Evolutionary conservation across 805 yeast genomes (phyloP), one percentile per base, ranked within the genome.

Genomic region (Wickerhamiella nectarea): DNA sequence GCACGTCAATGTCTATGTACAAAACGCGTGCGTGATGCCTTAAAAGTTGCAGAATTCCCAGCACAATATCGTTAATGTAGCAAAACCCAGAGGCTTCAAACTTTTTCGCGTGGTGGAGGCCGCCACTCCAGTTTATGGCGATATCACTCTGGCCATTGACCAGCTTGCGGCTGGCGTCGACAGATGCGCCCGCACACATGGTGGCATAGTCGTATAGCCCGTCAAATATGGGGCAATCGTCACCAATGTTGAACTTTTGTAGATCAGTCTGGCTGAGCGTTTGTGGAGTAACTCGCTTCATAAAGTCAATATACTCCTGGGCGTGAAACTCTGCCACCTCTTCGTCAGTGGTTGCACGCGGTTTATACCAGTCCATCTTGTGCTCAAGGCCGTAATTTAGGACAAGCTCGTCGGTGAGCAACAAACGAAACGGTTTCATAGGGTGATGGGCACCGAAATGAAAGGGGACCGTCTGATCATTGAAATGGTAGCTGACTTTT

Each of bases 371-470:
- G 57, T 91, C 97, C 95, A 89, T 84, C 51, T 78, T 72, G 55
- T 85, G 85, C 60, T 87, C 84, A 38, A 89, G 65, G 46, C 84
- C 84, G 62, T 91, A 89, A 11, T 80, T 77, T 26, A 80, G 74
- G 42, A 89, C 89, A 48, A 89, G 66, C 59, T 87, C 95, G 63
- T 89, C 96, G 0, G 98, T 89, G 36, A 89, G 71, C 87, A 86
- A 80, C 49, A 91, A 67, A 51, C 98, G 67, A 61, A 87, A 84
- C 12, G 98, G 98, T 60, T 89, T 89, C 98, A 89, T 89, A n/a
- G 98, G 98, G 62, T 89, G 98, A 48, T 77, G 74, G 1, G 83
- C 81, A 14, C 98, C 98, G 60, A 83, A 87, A 56, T 87, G 95
- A 61, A 78, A 87, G 50, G 75, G 72, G 1, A 83, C 70, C 0